Conservation (phyloP, 768 basidiomycete genomes). For the Leccinum disarticulatum region DNA sequence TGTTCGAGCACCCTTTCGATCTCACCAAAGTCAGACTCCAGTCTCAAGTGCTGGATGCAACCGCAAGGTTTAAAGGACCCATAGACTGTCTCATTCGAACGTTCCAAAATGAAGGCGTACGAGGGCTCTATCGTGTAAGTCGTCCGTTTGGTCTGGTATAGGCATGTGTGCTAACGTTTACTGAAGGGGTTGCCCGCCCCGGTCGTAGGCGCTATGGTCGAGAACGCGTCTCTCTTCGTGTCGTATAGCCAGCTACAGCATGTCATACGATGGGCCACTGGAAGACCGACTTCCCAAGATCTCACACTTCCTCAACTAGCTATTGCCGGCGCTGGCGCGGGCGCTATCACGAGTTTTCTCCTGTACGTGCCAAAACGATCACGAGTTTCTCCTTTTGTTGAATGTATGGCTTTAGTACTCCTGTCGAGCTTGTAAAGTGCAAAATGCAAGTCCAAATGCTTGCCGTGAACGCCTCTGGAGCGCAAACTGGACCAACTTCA, state of each 20-base stretch:
- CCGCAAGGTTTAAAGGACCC: constrained; percentile 76
- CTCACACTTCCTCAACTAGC: constrained; percentile 69
- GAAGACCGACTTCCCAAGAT: constrained; percentile 37
- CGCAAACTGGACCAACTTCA: constrained; percentile 13
- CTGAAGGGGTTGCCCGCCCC: constrained; percentile 88
- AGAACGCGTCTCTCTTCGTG: constrained; percentile 87
- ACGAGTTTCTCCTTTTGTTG: not conserved
- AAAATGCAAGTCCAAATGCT: constrained; percentile 98
- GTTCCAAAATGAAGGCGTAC: constrained; percentile 74
- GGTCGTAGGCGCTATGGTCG: constrained; percentile 86
- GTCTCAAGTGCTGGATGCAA: constrained; percentile 76
- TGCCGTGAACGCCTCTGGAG: constrained; percentile 26
- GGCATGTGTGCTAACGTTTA: not conserved
- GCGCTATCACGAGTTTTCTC: constrained; percentile 81
- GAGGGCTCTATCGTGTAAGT: constrained; percentile 85
- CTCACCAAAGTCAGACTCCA: constrained; percentile 94
- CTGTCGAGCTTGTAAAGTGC: constrained; percentile 94
- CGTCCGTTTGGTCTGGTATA: not conserved
- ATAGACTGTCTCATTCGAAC: constrained; percentile 85
- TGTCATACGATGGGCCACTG: constrained; percentile 46
- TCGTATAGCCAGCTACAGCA: constrained; percentile 78
- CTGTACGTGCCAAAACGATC: constrained; percentile 51
- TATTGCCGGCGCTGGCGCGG: constrained; percentile 85
- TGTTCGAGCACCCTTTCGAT: constrained; percentile 95
- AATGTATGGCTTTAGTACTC: constrained; percentile 54